Evolutionary conservation across 2,329 filamentous ascomycete species (phyloP).

Genomic region (Coleophoma eucalyptorum): DNA sequence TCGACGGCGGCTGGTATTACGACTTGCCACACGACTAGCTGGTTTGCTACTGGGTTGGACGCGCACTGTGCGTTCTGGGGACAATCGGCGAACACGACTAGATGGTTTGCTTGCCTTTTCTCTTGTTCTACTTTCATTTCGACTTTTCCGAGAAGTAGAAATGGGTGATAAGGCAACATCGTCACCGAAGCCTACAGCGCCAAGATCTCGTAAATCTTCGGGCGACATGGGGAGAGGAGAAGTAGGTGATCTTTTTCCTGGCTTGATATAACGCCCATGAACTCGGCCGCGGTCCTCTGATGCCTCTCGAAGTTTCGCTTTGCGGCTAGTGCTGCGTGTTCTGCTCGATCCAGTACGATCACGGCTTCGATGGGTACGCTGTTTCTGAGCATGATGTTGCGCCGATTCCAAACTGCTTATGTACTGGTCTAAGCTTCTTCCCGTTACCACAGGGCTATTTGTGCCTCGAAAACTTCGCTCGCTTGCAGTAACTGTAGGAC

Average conservation of each 20-base stretch:
- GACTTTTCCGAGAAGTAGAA: constrained; percentile 2
- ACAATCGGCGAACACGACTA: constrained; percentile 23
- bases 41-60: constrained; percentile 16
- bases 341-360: constrained; percentile 39
- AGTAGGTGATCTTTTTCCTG: constrained; percentile 81
- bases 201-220: constrained; percentile 69
- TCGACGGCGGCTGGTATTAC: constrained; percentile 31
- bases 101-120: constrained; percentile 30
- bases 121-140: constrained; percentile 21
- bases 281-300: constrained; percentile 71
- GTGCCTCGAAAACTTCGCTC: constrained; percentile 42
- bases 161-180: constrained; percentile 22
- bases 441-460: constrained; percentile 53
- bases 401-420: constrained; percentile 83
- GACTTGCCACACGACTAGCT: constrained; percentile 29
- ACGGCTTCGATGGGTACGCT: constrained; percentile 45
- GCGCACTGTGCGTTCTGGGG: constrained; percentile 18
- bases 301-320: constrained; percentile 49
- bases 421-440: constrained; percentile 73
- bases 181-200: constrained; percentile 29
- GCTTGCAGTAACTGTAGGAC: constrained; percentile 18
- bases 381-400: constrained; percentile 54
- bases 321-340: constrained; percentile 44
- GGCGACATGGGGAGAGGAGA: constrained; percentile 94
- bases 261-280: constrained; percentile 63